phyloP scores from a whole-genome alignment of 2,329 filamentous ascomycete species.

The Claviceps sp. region DNA sequence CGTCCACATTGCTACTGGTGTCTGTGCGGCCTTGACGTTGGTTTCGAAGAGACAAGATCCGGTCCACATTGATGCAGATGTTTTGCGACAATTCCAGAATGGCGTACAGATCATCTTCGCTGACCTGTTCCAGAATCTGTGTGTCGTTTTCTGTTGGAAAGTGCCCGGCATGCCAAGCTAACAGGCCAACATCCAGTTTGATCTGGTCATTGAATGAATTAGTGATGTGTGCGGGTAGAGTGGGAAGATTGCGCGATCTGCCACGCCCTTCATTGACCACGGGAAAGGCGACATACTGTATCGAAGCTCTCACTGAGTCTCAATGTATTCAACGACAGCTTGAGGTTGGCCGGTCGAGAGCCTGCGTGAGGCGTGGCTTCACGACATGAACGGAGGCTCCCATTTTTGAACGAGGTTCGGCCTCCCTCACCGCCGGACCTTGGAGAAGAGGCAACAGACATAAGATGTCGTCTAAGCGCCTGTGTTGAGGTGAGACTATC shows the following conservation, averaged over 20 bases:
- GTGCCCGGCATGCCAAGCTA: constrained; percentile 6
- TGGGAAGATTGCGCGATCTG: not conserved
- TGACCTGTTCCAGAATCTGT: not conserved
- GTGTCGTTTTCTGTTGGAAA: constrained; percentile 4
- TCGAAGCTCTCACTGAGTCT: constrained; percentile 7
- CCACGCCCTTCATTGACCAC: not conserved
- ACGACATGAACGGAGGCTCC: not conserved
- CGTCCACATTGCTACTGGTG: not conserved
- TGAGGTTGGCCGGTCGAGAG: not conserved
- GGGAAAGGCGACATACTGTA: constrained; percentile 3
- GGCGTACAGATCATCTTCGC: constrained; percentile 7
- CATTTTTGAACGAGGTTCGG: not conserved
- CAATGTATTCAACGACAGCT: constrained; percentile 5
- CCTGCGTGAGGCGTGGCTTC: constrained; percentile 2
- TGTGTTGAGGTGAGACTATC: not conserved
- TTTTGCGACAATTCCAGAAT: constrained; percentile 7
- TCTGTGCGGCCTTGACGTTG: constrained; percentile 1
- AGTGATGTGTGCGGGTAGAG: not conserved
- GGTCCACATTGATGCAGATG: constrained; percentile 6
- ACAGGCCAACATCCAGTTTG: constrained; percentile 6
- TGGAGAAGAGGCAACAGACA: constrained; percentile 5
- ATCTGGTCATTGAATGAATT: constrained; percentile 1
- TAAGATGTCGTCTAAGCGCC: constrained; percentile 1
- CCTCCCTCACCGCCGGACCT: not conserved
- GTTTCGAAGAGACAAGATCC: constrained; percentile 6